phyloP scores from a whole-genome alignment of 2,329 filamentous ascomycete species.

The Sporothrix humicola region DNA sequence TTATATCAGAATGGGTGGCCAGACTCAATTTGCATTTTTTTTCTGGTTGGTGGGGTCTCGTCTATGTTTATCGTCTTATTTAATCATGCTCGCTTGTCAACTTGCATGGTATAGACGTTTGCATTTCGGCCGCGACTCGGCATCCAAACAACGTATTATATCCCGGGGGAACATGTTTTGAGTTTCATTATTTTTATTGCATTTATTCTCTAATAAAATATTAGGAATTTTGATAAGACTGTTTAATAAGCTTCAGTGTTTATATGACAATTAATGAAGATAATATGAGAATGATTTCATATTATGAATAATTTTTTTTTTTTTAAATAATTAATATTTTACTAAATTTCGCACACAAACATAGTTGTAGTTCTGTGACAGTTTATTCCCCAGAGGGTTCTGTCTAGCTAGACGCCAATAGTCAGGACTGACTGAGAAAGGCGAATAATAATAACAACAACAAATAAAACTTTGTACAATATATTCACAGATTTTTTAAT shows the following conservation, averaged over 20 bases:
- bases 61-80: not conserved
- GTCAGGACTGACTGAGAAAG: no score
- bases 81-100: not conserved
- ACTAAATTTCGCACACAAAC: no score
- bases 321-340: no score
- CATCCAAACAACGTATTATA: conserved; percentile 9
- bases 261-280: not conserved
- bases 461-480: no score
- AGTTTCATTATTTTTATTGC: not conserved
- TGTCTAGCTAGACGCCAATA: no score
- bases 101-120: not conserved
- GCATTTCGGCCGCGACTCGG: not conserved
- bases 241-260: not conserved
- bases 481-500: no score
- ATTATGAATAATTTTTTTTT: no score
- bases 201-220: not conserved
- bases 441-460: no score
- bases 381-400: no score
- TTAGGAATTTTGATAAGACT: not conserved
- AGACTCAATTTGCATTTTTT: not conserved
- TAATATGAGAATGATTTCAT: no score
- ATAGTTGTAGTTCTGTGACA: no score
- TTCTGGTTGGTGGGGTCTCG: not conserved
- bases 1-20: conserved; percentile 1
- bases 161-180: not conserved